phyloP scores from a whole-genome alignment of 1,139 yeast species.

The Komagataea norvegica region DNA sequence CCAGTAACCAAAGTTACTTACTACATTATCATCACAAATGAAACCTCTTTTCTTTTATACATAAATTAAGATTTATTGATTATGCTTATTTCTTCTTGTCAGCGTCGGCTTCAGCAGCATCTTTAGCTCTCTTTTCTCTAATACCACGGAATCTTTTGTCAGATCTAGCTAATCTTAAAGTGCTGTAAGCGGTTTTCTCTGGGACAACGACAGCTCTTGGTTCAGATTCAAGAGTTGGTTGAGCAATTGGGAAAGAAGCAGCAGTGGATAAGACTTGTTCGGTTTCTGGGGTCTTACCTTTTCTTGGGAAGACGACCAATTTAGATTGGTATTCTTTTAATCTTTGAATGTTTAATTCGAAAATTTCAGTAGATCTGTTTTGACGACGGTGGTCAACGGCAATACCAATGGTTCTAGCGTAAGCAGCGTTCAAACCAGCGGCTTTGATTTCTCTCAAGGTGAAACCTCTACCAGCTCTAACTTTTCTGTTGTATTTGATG shows the following conservation, averaged over 20 bases:
- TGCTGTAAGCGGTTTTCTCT: conserved; percentile 90
- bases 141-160: conserved; percentile 88
- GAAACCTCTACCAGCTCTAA: conserved; percentile 99
- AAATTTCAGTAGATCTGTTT: conserved; percentile 95
- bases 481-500: conserved; percentile 97
- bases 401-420: conserved; percentile 97
- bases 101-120: conserved; percentile 98
- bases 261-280: conserved; percentile 70
- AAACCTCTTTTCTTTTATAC: conserved; percentile 24
- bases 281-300: conserved; percentile 73
- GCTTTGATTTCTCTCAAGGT: conserved; percentile 97
- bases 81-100: conserved; percentile 73
- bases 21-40: conserved; percentile 9
- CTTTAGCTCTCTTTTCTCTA: conserved; percentile 95
- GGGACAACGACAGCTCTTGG: conserved; percentile 92
- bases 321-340: conserved; percentile 94
- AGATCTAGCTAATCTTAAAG: conserved; percentile 90
- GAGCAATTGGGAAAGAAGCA: conserved; percentile 89
- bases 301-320: conserved; percentile 93
- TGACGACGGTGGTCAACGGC: conserved; percentile 99
- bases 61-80: conserved; percentile 19
- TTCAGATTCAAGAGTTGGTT: conserved; percentile 64
- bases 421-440: conserved; percentile 90
- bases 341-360: conserved; percentile 93
- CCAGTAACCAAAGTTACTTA: too few species aligned